A percentile compares a stretch with the other conserved stretches of the same genome.
Evolutionary conservation across 805 yeast genomes (phyloP).

Genomic region (Spathaspora passalidarum): DNA sequence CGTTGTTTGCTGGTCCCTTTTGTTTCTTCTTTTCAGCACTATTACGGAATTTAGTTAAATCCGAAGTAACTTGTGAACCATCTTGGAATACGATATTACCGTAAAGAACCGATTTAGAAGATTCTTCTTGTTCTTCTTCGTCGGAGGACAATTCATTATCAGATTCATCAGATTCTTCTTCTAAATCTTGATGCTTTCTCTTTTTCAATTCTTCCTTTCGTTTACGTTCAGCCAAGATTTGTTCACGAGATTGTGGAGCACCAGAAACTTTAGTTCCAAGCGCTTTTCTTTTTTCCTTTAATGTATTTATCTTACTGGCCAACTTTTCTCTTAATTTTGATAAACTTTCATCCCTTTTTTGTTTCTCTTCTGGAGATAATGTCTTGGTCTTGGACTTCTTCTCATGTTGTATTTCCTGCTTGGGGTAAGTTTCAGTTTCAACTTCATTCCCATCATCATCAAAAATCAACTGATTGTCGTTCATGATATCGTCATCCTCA

Average conservation of each 20-base stretch:
- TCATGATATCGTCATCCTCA: conserved; percentile 15
- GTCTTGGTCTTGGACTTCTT: conserved; percentile 8
- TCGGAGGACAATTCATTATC: conserved; percentile 29
- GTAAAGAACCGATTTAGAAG: conserved; percentile 52
- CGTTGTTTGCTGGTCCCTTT: conserved; percentile 85
- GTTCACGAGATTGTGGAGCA: conserved; percentile 83
- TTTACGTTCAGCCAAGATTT: conserved; percentile 64
- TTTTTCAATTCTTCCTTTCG: conserved; percentile 43
- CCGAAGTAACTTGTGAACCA: conserved; percentile 77
- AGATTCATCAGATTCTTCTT: conserved; percentile 35
- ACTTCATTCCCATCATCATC: conserved; percentile 57
- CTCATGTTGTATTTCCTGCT: conserved; percentile 7
- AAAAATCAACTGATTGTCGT: conserved; percentile 44
- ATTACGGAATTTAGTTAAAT: conserved; percentile 52
- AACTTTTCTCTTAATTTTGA: conserved; percentile 75
- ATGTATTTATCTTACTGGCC: conserved; percentile 62
- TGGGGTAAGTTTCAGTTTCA: conserved; percentile 5
- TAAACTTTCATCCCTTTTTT: conserved; percentile 51
- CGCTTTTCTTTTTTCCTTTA: conserved; percentile 85
- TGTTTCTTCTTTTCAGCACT: conserved; percentile 49
- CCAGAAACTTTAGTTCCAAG: conserved; percentile 81
- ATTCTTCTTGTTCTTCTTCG: conserved; percentile 28
- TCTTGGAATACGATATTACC: conserved; percentile 81
- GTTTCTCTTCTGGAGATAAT: conserved; percentile 47
- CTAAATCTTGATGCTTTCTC: conserved; percentile 29